These are phyloP conservation scores for Alternaria panax DNA, from an alignment of 2,329 filamentous ascomycete species.

Conservation along the genomic window DNA sequence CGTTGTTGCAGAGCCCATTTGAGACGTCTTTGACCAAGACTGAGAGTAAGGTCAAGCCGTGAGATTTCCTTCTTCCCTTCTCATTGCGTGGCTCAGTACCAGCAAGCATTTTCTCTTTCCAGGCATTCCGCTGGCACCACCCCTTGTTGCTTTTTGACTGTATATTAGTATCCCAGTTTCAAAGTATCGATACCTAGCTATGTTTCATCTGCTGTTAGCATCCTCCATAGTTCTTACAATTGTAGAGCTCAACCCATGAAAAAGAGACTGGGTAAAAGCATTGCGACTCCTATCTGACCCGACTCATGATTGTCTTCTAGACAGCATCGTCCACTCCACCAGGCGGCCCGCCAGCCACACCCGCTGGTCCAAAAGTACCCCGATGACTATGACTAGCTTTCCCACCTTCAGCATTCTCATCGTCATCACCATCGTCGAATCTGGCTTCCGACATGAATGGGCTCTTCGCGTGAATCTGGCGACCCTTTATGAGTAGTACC, in stretches of 20 bases:
- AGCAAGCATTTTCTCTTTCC: not conserved
- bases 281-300: not conserved
- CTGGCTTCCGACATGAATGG: conserved; percentile 48
- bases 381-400: not conserved
- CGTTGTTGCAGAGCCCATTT: not conserved
- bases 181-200: not conserved
- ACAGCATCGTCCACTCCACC: conserved; percentile 5
- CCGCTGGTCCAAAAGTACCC: conserved; percentile 15
- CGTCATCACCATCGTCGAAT: conserved; percentile 23
- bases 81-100: not conserved
- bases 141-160: not conserved
- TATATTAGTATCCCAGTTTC: not conserved
- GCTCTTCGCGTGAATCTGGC: conserved; percentile 46
- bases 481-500: conserved; percentile 53
- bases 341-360: conserved; percentile 18
- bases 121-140: not conserved
- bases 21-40: not conserved
- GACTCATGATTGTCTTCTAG: not conserved
- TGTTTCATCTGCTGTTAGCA: not conserved
- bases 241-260: not conserved
- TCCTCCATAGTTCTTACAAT: not conserved
- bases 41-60: not conserved
- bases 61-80: not conserved
- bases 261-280: not conserved
- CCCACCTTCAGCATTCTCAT: not conserved